Evolutionary conservation across 2,329 filamentous ascomycete species (phyloP).

Genomic region (Colletotrichum ledebouriae): DNA sequence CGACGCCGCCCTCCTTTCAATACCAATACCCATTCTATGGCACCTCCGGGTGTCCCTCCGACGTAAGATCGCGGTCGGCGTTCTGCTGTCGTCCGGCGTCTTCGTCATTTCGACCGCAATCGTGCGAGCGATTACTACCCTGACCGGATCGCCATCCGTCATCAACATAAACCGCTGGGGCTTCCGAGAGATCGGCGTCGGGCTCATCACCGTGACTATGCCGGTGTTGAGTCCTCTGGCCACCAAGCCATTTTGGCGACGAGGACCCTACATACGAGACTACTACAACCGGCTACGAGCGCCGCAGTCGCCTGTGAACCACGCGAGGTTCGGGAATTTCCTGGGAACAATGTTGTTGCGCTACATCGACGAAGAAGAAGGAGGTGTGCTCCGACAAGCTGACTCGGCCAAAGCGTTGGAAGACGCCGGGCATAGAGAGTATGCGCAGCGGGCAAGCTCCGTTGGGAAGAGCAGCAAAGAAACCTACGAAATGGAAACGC

Average conservation of each 20-base stretch:
- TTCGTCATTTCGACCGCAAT: constrained; percentile 48
- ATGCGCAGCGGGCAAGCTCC: not conserved
- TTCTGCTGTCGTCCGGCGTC: constrained; percentile 46
- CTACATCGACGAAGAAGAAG: constrained; percentile 33
- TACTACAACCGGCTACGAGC: constrained; percentile 25
- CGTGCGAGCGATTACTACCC: constrained; percentile 44
- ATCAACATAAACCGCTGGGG: constrained; percentile 46
- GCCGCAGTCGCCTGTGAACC: not conserved
- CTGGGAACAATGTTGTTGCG: constrained; percentile 26
- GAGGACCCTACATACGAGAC: constrained; percentile 36
- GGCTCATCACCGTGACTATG: constrained; percentile 43
- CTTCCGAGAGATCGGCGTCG: constrained; percentile 46
- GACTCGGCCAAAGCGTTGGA: constrained; percentile 6
- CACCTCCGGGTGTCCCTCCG: constrained; percentile 40
- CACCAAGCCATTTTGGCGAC: constrained; percentile 41
- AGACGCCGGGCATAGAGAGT: not conserved
- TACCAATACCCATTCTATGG: constrained; percentile 47
- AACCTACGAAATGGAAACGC: constrained; percentile 14
- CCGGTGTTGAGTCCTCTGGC: constrained; percentile 43
- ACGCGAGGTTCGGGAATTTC: constrained; percentile 32
- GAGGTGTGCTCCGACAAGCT: not conserved
- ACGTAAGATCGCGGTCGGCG: constrained; percentile 44
- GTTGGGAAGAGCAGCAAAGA: not conserved
- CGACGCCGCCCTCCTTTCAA: constrained; percentile 46
- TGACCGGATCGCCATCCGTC: constrained; percentile 44